Percentiles rank a stretch among this genome's conserved stretches.
Conservation (phyloP, 768 basidiomycete species). For the Termitomyces sp. region DNA sequence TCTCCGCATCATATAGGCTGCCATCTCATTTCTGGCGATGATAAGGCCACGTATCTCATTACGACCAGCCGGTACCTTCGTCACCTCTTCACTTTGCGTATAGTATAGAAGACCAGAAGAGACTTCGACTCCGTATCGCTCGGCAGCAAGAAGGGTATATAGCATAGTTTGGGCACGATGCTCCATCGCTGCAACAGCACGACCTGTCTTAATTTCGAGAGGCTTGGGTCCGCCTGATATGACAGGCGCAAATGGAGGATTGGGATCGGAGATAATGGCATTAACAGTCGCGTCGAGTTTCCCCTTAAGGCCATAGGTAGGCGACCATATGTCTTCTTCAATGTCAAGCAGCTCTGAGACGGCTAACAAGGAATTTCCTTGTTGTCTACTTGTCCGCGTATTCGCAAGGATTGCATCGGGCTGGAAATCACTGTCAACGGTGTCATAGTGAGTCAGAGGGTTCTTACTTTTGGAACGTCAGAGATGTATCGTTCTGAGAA, state of each 20-base stretch:
- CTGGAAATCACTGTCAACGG: conserved; percentile 29
- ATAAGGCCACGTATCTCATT: conserved; percentile 86
- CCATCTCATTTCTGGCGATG: conserved; percentile 80
- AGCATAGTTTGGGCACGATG: conserved; percentile 98
- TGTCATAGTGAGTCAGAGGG: neutral
- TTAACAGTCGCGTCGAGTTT: conserved; percentile 91
- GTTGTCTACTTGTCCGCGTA: conserved; percentile 46
- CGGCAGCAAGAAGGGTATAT: conserved; percentile 85
- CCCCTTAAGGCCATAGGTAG: conserved; percentile 90
- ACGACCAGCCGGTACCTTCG: conserved; percentile 70
- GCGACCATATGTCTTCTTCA: conserved; percentile 98
- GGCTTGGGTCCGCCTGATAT: conserved; percentile 50
- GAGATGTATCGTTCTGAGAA: conserved; percentile 69
- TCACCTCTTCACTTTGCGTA: conserved; percentile 85
- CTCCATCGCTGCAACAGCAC: conserved; percentile 69
- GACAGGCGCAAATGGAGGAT: conserved; percentile 19
- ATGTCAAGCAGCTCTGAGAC: conserved; percentile 76
- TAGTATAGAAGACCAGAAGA: conserved; percentile 88
- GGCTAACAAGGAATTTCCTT: conserved; percentile 53
- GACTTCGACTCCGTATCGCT: conserved; percentile 84
- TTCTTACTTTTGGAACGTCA: conserved; percentile 53
- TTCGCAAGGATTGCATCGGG: conserved; percentile 61
- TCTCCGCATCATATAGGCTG: conserved; percentile 65
- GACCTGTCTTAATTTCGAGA: conserved; percentile 96
- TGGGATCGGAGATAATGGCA: conserved; percentile 50